Conservation (phyloP, 148 eudicot species). For the Camellia granthamiana region DNA sequence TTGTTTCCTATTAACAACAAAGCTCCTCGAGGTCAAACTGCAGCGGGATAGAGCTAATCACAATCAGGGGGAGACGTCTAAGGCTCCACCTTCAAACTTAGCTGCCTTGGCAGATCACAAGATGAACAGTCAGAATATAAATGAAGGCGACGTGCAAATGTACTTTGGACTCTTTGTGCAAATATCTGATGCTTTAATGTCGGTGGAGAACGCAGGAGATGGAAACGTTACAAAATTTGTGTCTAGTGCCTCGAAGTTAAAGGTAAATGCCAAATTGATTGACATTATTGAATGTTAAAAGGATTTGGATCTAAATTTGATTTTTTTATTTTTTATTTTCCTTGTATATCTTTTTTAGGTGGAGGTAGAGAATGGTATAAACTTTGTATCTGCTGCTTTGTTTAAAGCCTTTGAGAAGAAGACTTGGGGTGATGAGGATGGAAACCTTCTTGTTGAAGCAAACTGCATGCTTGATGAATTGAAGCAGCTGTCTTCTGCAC, state of each 20-base stretch:
- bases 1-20: conserved; percentile 19
- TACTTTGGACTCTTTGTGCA: conserved; percentile 5
- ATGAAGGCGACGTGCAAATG: not conserved
- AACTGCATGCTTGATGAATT: conserved; percentile 21
- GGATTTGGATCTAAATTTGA: not conserved
- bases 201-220: not conserved
- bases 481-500: conserved; percentile 19
- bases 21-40: not conserved
- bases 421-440: conserved; percentile 7
- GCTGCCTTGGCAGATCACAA: conserved; percentile 8
- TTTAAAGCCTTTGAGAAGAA: not conserved
- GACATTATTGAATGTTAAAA: not conserved
- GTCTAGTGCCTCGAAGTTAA: conserved; percentile 12
- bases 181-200: conserved; percentile 11
- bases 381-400: not conserved
- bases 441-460: conserved; percentile 7
- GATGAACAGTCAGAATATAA: not conserved
- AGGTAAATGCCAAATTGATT: conserved; percentile 15
- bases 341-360: conserved; percentile 1
- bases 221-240: not conserved
- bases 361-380: conserved; percentile 15
- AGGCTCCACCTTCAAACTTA: not conserved
- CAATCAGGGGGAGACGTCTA: conserved; percentile 1
- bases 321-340: not conserved
- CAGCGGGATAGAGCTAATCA: not conserved